Base-by-base conservation (phyloP, 1,139 yeast species). In the Scheffersomyces illinoinensis region DNA sequence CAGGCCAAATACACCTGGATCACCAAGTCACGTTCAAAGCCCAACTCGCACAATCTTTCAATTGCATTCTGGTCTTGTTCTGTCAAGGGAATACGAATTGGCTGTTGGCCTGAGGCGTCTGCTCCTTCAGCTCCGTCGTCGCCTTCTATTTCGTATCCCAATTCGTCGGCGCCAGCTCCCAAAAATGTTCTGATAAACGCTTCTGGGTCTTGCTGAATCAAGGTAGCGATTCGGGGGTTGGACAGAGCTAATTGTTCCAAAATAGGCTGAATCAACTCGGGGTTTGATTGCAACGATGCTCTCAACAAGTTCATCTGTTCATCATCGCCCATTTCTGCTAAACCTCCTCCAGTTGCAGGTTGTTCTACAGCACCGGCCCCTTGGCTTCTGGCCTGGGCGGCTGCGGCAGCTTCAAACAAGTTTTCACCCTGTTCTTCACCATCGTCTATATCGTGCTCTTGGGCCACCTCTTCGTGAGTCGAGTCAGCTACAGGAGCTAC, bases 1-100 rank as follows among this genome's bases (percentile, higher is more conserved):
- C 99, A 95, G 53, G 98, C 99, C 84, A 96, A 89, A 77, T 92
- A 96, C 48, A 96, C 97, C 78, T 93, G 98, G 62, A 93, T 86
- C 55, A 91, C 99, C 62, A 90, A 79, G 68, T 88, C 84, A 66
- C 97, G 85, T 65, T 91, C 97, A 71, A 95, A 95, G 0, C 99
- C 99, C 65, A 95, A 83, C 71, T 90, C 98, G 72, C 96, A 89
- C 65, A 95, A 82, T 71, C 99, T 86, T 64, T 84, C 84, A 64
- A 95, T 91, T 24, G 99, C 97, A 61, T 83, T 91, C 71, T 90
- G 89, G 72, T 95, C 99, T 67, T 89, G 96, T 60, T 86, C 88
- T 5, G 97, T 85, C 59, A 95, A 81, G 64, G 85, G 83, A 63
- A 91, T 79, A 64, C 84, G 83, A 33, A 82, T 77, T 19, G 77